Evolutionary conservation across 192 early-diverging fungal species (phyloP).

Genomic region (Chytriomyces confervae): DNA sequence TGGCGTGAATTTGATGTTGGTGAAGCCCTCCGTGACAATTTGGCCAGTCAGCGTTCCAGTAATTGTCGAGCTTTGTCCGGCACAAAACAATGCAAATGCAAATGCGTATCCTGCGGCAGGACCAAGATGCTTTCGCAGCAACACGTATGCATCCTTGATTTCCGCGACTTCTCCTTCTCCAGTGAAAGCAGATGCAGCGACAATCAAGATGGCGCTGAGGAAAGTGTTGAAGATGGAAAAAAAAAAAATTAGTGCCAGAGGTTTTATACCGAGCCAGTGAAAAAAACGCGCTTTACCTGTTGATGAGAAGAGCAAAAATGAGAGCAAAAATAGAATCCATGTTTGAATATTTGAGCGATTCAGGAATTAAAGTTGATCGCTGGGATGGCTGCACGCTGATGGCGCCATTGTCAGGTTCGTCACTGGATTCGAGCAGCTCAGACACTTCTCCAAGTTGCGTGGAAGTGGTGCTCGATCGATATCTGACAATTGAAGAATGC

Average conservation of each 20-base stretch:
- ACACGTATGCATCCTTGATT: constrained; percentile 66
- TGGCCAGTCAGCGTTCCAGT: constrained; percentile 84
- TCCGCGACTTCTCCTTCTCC: constrained; percentile 58
- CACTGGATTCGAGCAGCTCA: background rate
- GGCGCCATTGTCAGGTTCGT: background rate
- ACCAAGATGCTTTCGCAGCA: constrained; percentile 66
- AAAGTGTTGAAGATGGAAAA: constrained; percentile 72
- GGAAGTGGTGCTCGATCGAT: constrained; percentile 48
- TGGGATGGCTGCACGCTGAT: background rate
- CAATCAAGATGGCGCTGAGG: constrained; percentile 74
- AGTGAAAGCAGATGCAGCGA: constrained; percentile 73
- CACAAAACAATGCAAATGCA: constrained; percentile 74
- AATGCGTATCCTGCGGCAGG: constrained; percentile 69
- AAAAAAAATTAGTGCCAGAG: constrained; percentile 49
- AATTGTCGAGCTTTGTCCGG: constrained; percentile 78
- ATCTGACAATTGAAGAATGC: constrained; percentile 75
- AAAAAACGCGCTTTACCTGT: constrained; percentile 35
- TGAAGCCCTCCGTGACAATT: constrained; percentile 81
- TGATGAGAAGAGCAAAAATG: constrained; percentile 74
- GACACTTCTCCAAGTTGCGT: constrained; percentile 36
- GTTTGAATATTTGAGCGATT: constrained; percentile 57
- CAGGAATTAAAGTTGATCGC: constrained; percentile 14
- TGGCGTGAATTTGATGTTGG: constrained; percentile 31
- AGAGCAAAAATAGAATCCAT: constrained; percentile 71
- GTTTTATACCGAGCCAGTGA: constrained; percentile 5